Evolutionary conservation across 2,329 filamentous ascomycete genomes (phyloP).

Genomic region (Xylaria sp.): DNA sequence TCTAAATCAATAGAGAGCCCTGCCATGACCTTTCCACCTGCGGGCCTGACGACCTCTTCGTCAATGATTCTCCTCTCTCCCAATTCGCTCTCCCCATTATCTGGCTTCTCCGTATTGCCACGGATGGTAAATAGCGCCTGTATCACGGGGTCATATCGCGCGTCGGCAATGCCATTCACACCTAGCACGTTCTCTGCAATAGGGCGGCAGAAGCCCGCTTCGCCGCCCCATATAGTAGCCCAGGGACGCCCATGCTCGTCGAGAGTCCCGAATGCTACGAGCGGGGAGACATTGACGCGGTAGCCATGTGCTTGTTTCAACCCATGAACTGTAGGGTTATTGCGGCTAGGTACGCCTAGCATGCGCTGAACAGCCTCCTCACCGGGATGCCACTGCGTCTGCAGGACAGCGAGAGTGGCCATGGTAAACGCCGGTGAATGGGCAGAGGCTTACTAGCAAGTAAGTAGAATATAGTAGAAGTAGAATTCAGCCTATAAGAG

Average conservation of each 20-base stretch:
- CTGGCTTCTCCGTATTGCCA: slow-evolving; percentile 39
- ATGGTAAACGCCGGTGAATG: slow-evolving; percentile 38
- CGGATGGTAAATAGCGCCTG: slow-evolving; percentile 66
- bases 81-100: slow-evolving; percentile 45
- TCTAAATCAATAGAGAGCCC: slow-evolving; percentile 72
- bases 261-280: slow-evolving; percentile 79
- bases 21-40: slow-evolving; percentile 57
- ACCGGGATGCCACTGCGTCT: slow-evolving; percentile 69
- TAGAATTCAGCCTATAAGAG: not conserved
- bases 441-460: not conserved
- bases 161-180: slow-evolving; percentile 70
- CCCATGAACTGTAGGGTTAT: slow-evolving; percentile 75
- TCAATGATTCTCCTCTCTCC: slow-evolving; percentile 41
- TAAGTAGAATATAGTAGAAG: not conserved
- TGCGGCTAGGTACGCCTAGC: slow-evolving; percentile 65
- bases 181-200: slow-evolving; percentile 73
- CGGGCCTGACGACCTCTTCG: slow-evolving; percentile 48
- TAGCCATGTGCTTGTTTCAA: slow-evolving; percentile 70
- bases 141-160: slow-evolving; percentile 75
- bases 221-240: slow-evolving; percentile 83
- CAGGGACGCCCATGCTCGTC: slow-evolving; percentile 75
- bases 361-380: slow-evolving; percentile 73
- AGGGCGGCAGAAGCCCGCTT: slow-evolving; percentile 72
- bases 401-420: slow-evolving; percentile 27
- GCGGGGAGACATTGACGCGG: slow-evolving; percentile 70